Conservation (phyloP, 1,284 basidiomycete genomes). For the Irpex sp. region DNA sequence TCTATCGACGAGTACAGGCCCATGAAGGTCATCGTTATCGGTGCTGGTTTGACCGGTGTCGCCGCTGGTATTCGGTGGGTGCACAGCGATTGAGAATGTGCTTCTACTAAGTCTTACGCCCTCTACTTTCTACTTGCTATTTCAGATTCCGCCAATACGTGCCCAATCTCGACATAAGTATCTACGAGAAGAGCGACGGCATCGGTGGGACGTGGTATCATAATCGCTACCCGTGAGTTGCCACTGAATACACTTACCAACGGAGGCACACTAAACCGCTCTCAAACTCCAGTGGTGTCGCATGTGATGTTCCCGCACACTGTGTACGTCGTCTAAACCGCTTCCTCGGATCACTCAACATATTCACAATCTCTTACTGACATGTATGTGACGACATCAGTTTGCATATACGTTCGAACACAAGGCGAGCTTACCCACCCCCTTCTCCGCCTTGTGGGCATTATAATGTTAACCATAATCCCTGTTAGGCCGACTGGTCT, state of each 20-base stretch:
- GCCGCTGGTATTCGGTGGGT: slow-evolving; percentile 49
- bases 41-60: slow-evolving; percentile 52
- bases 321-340: not conserved
- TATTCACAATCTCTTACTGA: not conserved
- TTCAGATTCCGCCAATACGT: slow-evolving; percentile 47
- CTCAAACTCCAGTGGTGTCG: slow-evolving; percentile 35
- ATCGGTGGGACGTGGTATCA: slow-evolving; percentile 55
- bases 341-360: not conserved
- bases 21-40: slow-evolving; percentile 47
- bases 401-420: slow-evolving; percentile 54
- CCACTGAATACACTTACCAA: too few relatives aligned
- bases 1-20: slow-evolving; percentile 46
- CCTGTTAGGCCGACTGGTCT: slow-evolving; percentile 46
- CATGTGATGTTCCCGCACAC: slow-evolving; percentile 38
- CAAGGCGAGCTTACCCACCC: slow-evolving; percentile 30
- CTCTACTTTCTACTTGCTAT: too few relatives aligned
- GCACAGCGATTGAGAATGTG: too few relatives aligned
- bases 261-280: not conserved
- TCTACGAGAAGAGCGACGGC: slow-evolving; percentile 54
- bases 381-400: slow-evolving; percentile 23
- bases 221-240: slow-evolving; percentile 30
- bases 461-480: not conserved
- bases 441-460: slow-evolving; percentile 1
- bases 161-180: slow-evolving; percentile 44
- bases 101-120: too few relatives aligned